Evolutionary conservation across 2,329 filamentous ascomycete genomes (phyloP), one percentile per base, ranked within the genome.

Genomic region (Hypoxylon sp.): DNA sequence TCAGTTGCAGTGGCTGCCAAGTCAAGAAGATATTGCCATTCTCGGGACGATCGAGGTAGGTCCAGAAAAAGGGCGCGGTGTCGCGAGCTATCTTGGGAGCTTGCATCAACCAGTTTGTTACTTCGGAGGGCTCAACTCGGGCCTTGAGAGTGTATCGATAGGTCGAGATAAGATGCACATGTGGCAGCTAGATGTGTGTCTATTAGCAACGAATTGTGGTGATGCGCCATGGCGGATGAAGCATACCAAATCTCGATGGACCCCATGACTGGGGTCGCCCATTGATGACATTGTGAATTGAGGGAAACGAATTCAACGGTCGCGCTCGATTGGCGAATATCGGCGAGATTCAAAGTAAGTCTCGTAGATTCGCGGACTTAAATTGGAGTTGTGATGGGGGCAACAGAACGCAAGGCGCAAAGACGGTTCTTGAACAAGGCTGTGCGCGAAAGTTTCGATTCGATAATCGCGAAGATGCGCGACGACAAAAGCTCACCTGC

Each of bases 11-110:
- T 1, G 95, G 91, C 78, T 97, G 94, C 95, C 95, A 98, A 55
- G 91, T 91, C 68, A 98, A 84, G 76, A 96, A 87, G 46, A 97
- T 87, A 7, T 90, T 91, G 60, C 94, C 94, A 79, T 97, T 93
- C 55, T 85, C 85, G 9, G 95, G 95, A 56, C 89, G 87, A 73
- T 96, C 89, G 61, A 98, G 87, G 78, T 95, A 97, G 47, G 91
- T 94, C 95, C 95, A 99, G 80, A 91, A 92, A 85, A 99, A 94
- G 2, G 95, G 88, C 51, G 94, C 90, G 69, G 90, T 85, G 75
- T 96, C 91, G 78, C 93, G 92, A 72, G 94, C 91, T 67, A 97
- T 91, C 75, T 92, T 91, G 7, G 94, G 93, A 39, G 94, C 94
- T 74, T 90, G 88, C 75, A 94, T 85, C 65, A 98, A 87, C 85